Evolutionary conservation across 768 basidiomycete genomes (phyloP).

Genomic region (Obba rivulosa): DNA sequence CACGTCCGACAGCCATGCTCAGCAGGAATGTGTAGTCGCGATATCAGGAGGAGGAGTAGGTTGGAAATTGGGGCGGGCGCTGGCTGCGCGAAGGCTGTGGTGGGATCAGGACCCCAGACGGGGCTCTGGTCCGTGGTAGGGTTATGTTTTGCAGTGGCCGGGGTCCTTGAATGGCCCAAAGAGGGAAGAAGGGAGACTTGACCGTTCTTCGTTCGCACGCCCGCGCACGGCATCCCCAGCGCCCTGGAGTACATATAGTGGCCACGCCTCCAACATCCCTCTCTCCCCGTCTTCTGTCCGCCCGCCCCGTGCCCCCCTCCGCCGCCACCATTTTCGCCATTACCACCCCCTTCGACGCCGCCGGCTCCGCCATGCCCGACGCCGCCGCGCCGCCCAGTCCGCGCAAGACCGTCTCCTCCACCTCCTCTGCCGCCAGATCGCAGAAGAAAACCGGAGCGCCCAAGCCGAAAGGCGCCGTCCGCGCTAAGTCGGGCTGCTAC

Average conservation of each 20-base stretch:
- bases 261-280: conserved; percentile 25
- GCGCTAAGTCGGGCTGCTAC: conserved; percentile 87
- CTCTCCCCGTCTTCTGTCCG: conserved; percentile 16
- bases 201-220: conserved; percentile 17
- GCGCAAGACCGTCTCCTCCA: conserved; percentile 27
- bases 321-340: conserved; percentile 7
- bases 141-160: conserved; percentile 4
- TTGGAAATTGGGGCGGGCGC: neutral
- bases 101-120: conserved; percentile 2
- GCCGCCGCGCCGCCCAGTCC: conserved; percentile 24
- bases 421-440: conserved; percentile 20
- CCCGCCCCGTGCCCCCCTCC: conserved; percentile 6
- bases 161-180: conserved; percentile 4
- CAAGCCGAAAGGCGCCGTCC: conserved; percentile 76
- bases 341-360: conserved; percentile 5
- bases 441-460: conserved; percentile 46
- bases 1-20: no score
- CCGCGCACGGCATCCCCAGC: conserved; percentile 10
- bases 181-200: conserved; percentile 7
- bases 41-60: no score
- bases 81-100: neutral
- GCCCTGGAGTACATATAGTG: conserved; percentile 30
- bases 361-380: conserved; percentile 27
- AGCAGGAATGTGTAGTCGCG: no score
- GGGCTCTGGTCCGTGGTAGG: neutral